Evolutionary conservation across 176 grass and related monocot genomes (phyloP).

Genomic region (Aegilops sharonensis): DNA sequence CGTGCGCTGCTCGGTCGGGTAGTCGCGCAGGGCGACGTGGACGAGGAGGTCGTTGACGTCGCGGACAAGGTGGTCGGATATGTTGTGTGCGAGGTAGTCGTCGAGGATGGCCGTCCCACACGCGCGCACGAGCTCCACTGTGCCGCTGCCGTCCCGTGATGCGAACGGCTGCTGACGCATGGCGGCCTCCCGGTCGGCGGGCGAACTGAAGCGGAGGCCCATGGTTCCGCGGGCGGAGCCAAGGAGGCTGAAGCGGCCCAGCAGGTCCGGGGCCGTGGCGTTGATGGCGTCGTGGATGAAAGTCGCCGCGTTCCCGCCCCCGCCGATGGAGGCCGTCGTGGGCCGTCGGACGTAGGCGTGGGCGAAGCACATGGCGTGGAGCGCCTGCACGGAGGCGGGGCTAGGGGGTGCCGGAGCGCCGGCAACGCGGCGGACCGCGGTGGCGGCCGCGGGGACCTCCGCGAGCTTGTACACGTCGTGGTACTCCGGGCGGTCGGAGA

Average conservation of each 20-base stretch:
- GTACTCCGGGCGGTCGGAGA: background rate
- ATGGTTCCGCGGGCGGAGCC: background rate
- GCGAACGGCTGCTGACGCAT: conserved; percentile 10
- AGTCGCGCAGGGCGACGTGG: background rate
- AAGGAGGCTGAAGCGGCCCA: background rate
- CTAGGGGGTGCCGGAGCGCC: background rate
- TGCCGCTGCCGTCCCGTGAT: background rate
- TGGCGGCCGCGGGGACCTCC: background rate
- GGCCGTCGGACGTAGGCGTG: background rate
- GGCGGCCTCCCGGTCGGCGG: background rate
- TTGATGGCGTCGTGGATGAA: background rate
- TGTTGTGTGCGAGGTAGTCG: background rate
- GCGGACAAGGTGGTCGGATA: background rate
- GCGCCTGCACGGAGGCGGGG: background rate
- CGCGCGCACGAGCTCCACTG: background rate
- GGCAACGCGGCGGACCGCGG: background rate
- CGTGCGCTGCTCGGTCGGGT: conserved; percentile 2
- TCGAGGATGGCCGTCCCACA: background rate
- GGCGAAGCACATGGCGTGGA: background rate
- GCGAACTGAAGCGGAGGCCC: background rate
- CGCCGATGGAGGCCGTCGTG: background rate
- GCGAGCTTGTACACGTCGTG: background rate
- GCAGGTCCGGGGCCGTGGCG: background rate
- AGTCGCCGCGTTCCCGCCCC: background rate
- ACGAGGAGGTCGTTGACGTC: background rate